Evolutionary conservation across 805 yeast genomes (phyloP).

Genomic region (Metschnikowia lochheadii): DNA sequence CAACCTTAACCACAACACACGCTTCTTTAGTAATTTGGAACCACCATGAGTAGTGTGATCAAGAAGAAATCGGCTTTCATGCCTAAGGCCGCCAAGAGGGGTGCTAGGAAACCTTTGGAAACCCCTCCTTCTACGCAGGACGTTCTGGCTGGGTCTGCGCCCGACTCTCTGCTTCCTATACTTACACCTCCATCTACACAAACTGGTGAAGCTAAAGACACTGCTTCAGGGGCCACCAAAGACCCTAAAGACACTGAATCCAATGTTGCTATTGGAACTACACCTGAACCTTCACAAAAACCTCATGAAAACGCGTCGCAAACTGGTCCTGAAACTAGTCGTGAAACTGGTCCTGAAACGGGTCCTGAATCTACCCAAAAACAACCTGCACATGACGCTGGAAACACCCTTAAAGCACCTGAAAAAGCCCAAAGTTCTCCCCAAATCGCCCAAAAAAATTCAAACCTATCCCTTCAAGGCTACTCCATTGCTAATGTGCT

Average conservation of each 20-base stretch:
- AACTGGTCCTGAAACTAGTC: no score
- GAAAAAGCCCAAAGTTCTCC: not conserved
- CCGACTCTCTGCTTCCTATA: slow-evolving; percentile 1
- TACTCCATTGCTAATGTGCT: slow-evolving; percentile 2
- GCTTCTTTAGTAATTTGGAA: not conserved
- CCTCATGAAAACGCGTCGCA: no score
- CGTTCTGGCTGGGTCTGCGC: not conserved
- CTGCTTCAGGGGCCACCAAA: not conserved
- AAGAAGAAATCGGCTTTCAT: slow-evolving; percentile 56
- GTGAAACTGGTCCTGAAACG: no score
- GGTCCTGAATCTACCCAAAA: no score
- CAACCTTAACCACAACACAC: not conserved
- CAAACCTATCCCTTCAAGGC: not conserved
- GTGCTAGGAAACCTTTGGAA: slow-evolving; percentile 16
- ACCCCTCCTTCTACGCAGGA: slow-evolving; percentile 19
- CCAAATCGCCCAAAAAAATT: slow-evolving; percentile 1
- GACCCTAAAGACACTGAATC: no score
- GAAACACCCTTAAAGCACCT: no score
- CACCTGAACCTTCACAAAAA: no score
- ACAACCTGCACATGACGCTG: no score
- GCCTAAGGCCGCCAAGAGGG: slow-evolving; percentile 46
- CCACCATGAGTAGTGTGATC: slow-evolving; percentile 43
- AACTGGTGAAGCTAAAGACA: not conserved
- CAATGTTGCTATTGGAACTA: no score
- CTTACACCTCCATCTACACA: slow-evolving; percentile 1